Conservation (phyloP, 164 flowering plant genomes). For the Amborella trichopoda region DNA sequence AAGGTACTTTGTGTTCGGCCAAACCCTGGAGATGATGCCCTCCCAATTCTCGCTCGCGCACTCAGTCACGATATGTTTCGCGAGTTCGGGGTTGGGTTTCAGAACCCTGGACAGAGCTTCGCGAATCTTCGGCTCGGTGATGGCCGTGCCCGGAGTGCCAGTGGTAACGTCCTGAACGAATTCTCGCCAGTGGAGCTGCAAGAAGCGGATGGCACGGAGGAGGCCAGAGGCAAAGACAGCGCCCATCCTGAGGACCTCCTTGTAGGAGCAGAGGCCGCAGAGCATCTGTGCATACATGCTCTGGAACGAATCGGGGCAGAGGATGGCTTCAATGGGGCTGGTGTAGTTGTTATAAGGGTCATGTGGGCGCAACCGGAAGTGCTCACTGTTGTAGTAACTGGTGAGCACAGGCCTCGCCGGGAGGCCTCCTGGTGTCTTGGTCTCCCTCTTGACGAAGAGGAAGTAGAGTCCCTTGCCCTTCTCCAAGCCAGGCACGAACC, state of each 20-base stretch:
- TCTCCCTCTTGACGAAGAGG: slow-evolving; percentile 22
- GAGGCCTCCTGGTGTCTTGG: slow-evolving; percentile 31
- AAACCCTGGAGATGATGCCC: slow-evolving; percentile 25
- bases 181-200: slow-evolving; percentile 23
- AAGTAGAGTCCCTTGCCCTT: slow-evolving; percentile 34
- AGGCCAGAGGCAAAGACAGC: slow-evolving; percentile 39
- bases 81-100: slow-evolving; percentile 20
- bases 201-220: slow-evolving; percentile 36
- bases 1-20: slow-evolving; percentile 39
- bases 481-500: slow-evolving; percentile 30
- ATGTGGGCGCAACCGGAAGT: slow-evolving; percentile 21
- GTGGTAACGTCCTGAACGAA: slow-evolving; percentile 22
- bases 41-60: slow-evolving; percentile 23
- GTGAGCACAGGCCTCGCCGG: slow-evolving; percentile 30
- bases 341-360: slow-evolving; percentile 32
- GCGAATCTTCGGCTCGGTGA: slow-evolving; percentile 19
- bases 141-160: slow-evolving; percentile 18
- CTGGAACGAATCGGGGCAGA: slow-evolving; percentile 33
- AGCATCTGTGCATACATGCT: slow-evolving; percentile 44
- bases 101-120: slow-evolving; percentile 11
- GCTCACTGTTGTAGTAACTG: slow-evolving; percentile 31
- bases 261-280: slow-evolving; percentile 27
- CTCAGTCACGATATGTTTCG: slow-evolving; percentile 16
- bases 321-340: slow-evolving; percentile 35
- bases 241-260: slow-evolving; percentile 28